Evolutionary conservation across 345 rosid species (phyloP).

Genomic region (Hevea brasiliensis): DNA sequence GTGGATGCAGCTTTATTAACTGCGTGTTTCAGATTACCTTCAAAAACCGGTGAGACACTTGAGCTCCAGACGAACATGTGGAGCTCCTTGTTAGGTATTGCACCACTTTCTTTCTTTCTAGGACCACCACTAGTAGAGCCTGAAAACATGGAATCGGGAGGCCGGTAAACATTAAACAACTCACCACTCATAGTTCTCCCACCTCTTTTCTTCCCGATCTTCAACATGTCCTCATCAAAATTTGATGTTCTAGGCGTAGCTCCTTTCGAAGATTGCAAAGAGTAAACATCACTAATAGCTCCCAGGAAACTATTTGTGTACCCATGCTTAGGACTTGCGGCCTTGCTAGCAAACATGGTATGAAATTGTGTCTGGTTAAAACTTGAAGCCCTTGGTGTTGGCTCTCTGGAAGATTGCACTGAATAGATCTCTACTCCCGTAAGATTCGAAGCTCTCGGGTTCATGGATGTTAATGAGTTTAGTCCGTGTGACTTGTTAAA

Average conservation of each 20-base stretch:
- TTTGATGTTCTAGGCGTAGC: conserved; percentile 86
- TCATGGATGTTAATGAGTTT: conserved; percentile 52
- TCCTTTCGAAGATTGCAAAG: conserved; percentile 73
- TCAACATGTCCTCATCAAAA: conserved; percentile 70
- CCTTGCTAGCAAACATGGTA: conserved; percentile 82
- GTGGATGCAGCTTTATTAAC: conserved; percentile 50
- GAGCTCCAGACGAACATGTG: conserved; percentile 92
- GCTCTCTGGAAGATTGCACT: conserved; percentile 73
- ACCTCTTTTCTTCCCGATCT: conserved; percentile 51
- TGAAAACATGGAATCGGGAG: conserved; percentile 70
- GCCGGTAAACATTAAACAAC: conserved; percentile 57
- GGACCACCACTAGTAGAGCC: conserved; percentile 29
- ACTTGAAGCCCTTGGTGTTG: conserved; percentile 87
- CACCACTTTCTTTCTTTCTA: conserved; percentile 37
- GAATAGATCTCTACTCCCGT: conserved; percentile 83
- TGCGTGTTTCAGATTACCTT: conserved; percentile 55
- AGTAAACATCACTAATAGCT: conserved; percentile 52
- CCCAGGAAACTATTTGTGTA: conserved; percentile 48
- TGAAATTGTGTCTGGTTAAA: conserved; percentile 80
- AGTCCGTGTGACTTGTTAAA: conserved; percentile 62
- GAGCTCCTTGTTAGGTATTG: conserved; percentile 48
- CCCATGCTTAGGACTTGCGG: conserved; percentile 77
- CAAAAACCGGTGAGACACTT: conserved; percentile 73
- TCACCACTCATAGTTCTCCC: conserved; percentile 72
- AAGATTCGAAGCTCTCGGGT: conserved; percentile 77